Base-by-base conservation (phyloP, 495 filamentous ascomycete genomes). In the Penicillium daleae region DNA sequence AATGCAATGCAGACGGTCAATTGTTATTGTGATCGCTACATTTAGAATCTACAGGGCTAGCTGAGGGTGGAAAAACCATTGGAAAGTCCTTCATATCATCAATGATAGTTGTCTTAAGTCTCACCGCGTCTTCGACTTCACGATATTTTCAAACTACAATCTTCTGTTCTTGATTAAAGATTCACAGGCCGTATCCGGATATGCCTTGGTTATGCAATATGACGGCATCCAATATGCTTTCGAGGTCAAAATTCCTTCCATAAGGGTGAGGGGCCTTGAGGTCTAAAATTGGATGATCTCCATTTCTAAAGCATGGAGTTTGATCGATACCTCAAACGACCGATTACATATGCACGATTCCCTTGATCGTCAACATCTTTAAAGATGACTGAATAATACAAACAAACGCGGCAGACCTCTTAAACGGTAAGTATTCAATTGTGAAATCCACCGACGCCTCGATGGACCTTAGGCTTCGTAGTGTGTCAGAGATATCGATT, bases 211-310 rank as follows among this genome's bases (percentile, higher is more conserved):
- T 2, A 17, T 39, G 13, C 5, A 39, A 4, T 17, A 17, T 1
- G 13, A 6, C 17, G 44, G 5, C 22, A 26, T 39, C 27, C 31
- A 33, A 27, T 27, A 24, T 33, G 21, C 15, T 15, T 24, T 56
- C 33, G 53, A 33, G 39, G 44, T 10, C 17, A n/a, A 29, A 46
- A 1, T 52, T 52, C 31, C 39, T 50, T 57, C 46, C 46, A 35
- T 44, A 22, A 35, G 4, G 42, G n/a, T 8, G 42, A 31, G 56
- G 31, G n/a, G n/a, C n/a, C n/a, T 44, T 46, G 4, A 13, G 24
- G 42, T 48, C 56, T 32, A 26, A 48, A 33, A 22, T 22, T 12
- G 40, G 7, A 33, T 21, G 60, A 57, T 62, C 52, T 49, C 53
- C 52, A 32, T 24, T 31, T 0, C 19, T 8, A 32, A 10, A 57